Base-by-base conservation (phyloP, 23 red algal genomes). In the Pyropia haitanensis region DNA sequence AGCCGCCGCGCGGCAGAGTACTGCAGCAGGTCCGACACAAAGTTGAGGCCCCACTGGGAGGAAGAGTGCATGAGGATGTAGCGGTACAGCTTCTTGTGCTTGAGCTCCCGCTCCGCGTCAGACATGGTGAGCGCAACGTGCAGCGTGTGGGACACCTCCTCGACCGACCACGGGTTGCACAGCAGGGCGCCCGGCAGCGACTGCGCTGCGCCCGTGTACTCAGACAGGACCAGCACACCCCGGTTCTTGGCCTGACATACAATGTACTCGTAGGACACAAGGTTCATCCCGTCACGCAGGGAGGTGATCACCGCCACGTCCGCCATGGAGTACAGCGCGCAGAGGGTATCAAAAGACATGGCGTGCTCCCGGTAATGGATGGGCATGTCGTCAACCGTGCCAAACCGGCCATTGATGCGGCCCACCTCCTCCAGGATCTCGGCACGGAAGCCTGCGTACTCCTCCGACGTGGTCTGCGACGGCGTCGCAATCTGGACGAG, bases 281-380 rank as follows among this genome's bases (percentile, higher is more conserved):
- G 68, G 63, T 85, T 85, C 90, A 95, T 95, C 21, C 90, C 90
- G 56, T 95, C 90, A 39, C 90, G 77, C 66, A 95, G 79, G 14
- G 80, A 87, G 24, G 80, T 95, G 49, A 95, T 75, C 0, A 87
- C 73, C 21, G 90, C 90, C 61, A 95, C 82, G 53, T 95, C 90
- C 20, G 82, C 90, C 12, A 81, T 70, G 1, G 67, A 65, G 58
- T 95, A 95, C 23, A 95, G 64, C 18, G 76, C 81, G 26, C 80
- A 85, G 51, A 95, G 79, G 18, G 88, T 76, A 53, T 95, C 90
- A 63, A 95, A 83, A 4, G 81, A 78, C 76, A 91, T 82, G 1
- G 70, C 82, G 29, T 78, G 65, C 64, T 80, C 76, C 29, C 81
- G 58, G 59, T 87, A 96, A 33, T 96, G 91, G 30, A 96, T 78